Percentiles rank a stretch among this genome's conserved stretches.
phyloP scores from a whole-genome alignment of 148 eudicot genomes.

The Agrostemma githago region DNA sequence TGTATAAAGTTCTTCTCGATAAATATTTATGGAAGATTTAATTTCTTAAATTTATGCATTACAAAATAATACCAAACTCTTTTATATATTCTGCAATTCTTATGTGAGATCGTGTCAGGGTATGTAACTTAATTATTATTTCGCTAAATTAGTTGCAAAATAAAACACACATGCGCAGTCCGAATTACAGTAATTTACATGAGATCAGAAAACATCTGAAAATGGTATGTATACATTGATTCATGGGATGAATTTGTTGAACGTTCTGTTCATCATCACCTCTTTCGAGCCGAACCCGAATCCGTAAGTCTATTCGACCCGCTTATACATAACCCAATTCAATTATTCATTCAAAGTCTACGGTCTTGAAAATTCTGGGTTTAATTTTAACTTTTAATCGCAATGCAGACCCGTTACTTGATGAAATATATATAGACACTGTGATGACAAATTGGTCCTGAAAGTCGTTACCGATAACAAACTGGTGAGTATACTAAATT shows the following conservation, averaged over 20 bases:
- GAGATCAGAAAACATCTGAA: not conserved
- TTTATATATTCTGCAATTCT: too few species aligned
- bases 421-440: constrained; percentile 82
- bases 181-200: too few species aligned
- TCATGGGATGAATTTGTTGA: not conserved
- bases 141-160: too few species aligned
- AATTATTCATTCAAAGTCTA: too few species aligned
- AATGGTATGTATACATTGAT: not conserved
- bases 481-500: constrained; percentile 37
- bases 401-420: not conserved
- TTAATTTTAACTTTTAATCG: too few species aligned
- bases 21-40: too few species aligned
- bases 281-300: not conserved
- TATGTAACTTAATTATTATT: too few species aligned
- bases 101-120: too few species aligned
- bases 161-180: too few species aligned
- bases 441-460: constrained; percentile 77
- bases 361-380: not conserved
- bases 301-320: not conserved
- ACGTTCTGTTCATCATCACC: not conserved
- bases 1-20: too few species aligned
- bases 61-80: too few species aligned
- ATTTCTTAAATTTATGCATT: too few species aligned
- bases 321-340: not conserved
- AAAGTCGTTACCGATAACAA: constrained; percentile 78